Percentiles rank a stretch among this genome's conserved stretches.
Evolutionary conservation across 2,329 filamentous ascomycete genomes (phyloP).

Genomic region (Colletotrichum sp.): DNA sequence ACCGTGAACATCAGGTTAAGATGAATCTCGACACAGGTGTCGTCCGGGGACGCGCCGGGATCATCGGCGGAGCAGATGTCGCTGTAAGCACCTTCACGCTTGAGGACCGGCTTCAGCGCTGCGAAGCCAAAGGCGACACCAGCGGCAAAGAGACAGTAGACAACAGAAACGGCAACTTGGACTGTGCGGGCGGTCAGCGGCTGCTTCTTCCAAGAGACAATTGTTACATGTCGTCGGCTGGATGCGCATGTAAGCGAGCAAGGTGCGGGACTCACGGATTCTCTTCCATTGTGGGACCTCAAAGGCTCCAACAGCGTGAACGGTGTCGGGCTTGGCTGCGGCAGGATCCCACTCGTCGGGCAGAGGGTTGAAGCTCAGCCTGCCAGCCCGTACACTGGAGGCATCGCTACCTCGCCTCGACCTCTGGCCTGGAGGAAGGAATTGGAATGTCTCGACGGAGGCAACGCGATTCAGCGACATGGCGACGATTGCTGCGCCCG

Average conservation of each 20-base stretch:
- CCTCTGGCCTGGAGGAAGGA: slow-evolving; percentile 38
- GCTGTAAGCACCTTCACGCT: slow-evolving; percentile 73
- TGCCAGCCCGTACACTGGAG: slow-evolving; percentile 49
- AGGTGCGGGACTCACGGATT: slow-evolving; percentile 43
- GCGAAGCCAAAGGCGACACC: slow-evolving; percentile 87
- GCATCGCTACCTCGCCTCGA: slow-evolving; percentile 49
- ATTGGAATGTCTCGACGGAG: slow-evolving; percentile 58
- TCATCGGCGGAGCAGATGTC: slow-evolving; percentile 57
- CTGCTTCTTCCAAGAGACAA: neutral
- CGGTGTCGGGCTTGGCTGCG: slow-evolving; percentile 41
- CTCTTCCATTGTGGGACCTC: slow-evolving; percentile 61
- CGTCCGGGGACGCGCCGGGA: slow-evolving; percentile 24
- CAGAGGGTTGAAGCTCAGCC: slow-evolving; percentile 59
- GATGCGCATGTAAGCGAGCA: neutral
- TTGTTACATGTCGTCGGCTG: neutral
- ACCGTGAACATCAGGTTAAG: slow-evolving; percentile 94
- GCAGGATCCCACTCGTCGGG: slow-evolving; percentile 56
- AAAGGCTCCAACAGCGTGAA: slow-evolving; percentile 56
- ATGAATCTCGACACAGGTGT: slow-evolving; percentile 60
- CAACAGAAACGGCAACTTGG: slow-evolving; percentile 40
- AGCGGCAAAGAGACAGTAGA: slow-evolving; percentile 47
- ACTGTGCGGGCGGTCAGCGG: slow-evolving; percentile 27
- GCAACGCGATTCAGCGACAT: slow-evolving; percentile 60
- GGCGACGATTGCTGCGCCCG: neutral
- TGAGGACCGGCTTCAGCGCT: slow-evolving; percentile 81